Conservation (phyloP, 1,284 basidiomycete genomes). For the Phellinidium pouzarii region DNA sequence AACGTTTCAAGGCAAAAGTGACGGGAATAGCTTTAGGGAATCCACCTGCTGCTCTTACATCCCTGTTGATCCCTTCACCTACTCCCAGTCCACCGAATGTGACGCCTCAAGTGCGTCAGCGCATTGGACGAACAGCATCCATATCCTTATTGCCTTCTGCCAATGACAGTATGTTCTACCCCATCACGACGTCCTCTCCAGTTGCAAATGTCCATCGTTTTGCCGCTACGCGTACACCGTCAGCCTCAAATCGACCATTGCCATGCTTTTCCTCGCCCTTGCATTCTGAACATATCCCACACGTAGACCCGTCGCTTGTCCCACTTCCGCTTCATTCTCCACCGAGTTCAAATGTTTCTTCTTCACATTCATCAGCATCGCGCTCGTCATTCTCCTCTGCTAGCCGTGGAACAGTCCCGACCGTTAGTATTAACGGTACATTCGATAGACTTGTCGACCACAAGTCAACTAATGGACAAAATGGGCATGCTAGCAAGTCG, state of each 20-base stretch:
- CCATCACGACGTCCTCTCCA: slow-evolving; percentile 48
- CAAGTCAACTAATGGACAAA: neutral
- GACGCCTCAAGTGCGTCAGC: slow-evolving; percentile 36
- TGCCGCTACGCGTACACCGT: slow-evolving; percentile 31
- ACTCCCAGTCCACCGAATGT: slow-evolving; percentile 28
- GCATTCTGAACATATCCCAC: slow-evolving; percentile 25
- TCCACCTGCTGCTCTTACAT: slow-evolving; percentile 23
- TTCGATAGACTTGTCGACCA: neutral
- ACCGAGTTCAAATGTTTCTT: slow-evolving; percentile 57
- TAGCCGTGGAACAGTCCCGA: slow-evolving; percentile 32
- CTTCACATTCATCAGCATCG: slow-evolving; percentile 22
- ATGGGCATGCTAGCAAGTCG: neutral
- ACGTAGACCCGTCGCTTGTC: slow-evolving; percentile 46
- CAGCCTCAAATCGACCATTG: slow-evolving; percentile 30
- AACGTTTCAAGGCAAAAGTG: slow-evolving; percentile 53
- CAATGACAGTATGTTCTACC: slow-evolving; percentile 33
- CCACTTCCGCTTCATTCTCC: slow-evolving; percentile 62
- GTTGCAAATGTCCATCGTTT: slow-evolving; percentile 55
- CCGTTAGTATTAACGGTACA: slow-evolving; percentile 25
- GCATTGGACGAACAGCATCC: slow-evolving; percentile 29
- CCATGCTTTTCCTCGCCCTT: slow-evolving; percentile 30
- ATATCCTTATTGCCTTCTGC: slow-evolving; percentile 26
- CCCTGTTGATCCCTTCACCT: slow-evolving; percentile 26
- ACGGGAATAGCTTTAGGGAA: slow-evolving; percentile 37
- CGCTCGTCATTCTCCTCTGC: slow-evolving; percentile 57